Evolutionary conservation across 352 stramenopile species (phyloP).

Genomic region (Globisporangium iwayamae): DNA sequence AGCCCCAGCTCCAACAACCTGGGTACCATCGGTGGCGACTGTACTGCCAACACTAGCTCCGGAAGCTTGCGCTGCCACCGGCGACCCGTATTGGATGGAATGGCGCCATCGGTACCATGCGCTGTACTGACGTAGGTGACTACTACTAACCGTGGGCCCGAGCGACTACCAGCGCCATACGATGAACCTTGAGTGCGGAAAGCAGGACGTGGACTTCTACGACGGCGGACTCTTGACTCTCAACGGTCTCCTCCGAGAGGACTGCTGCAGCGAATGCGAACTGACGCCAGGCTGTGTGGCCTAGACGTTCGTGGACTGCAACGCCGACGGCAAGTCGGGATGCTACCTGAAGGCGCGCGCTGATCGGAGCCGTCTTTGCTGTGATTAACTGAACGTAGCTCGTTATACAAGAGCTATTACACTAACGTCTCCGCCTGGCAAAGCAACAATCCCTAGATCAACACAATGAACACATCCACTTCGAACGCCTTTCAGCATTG

Average conservation of each 20-base stretch:
- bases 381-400: not conserved
- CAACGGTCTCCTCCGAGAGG: constrained; percentile 8
- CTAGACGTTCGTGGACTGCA: constrained; percentile 19
- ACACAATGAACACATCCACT: too few species aligned
- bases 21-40: not conserved
- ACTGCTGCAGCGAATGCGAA: constrained; percentile 11
- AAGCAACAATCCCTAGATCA: too few species aligned
- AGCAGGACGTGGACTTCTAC: constrained; percentile 6
- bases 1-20: not conserved
- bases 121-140: not conserved
- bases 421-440: too few species aligned
- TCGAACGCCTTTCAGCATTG: too few species aligned
- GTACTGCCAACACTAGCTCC: not conserved
- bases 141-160: constrained; percentile 29
- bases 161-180: constrained; percentile 25
- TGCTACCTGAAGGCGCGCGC: constrained; percentile 4
- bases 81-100: not conserved
- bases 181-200: not conserved
- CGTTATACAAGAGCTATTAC: too few species aligned
- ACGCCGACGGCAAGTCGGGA: not conserved
- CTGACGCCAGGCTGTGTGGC: constrained; percentile 4
- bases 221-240: constrained; percentile 10
- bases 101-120: not conserved
- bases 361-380: not conserved
- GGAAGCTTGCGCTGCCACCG: not conserved